phyloP scores from a whole-genome alignment of 768 basidiomycete species.

The Porphyrellus cyaneotinctus region DNA sequence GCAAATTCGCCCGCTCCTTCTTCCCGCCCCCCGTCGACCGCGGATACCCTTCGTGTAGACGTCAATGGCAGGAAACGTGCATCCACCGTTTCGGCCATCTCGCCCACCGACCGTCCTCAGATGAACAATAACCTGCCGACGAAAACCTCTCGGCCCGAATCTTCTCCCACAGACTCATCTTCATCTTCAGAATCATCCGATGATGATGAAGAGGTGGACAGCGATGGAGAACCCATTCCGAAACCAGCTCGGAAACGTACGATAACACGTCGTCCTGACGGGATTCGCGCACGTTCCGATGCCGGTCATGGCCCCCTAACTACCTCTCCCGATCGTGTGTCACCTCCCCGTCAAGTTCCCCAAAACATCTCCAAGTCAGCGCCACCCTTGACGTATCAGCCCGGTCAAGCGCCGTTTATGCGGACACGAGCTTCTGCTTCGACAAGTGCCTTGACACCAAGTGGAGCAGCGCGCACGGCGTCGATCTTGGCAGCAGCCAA shows the following conservation, averaged over 20 bases:
- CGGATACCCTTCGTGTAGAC: slow-evolving; percentile 31
- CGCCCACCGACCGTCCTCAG: slow-evolving; percentile 13
- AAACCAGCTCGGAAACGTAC: slow-evolving; percentile 35
- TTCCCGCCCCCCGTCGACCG: slow-evolving; percentile 38
- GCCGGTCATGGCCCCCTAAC: slow-evolving; percentile 11
- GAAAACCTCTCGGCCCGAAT: slow-evolving; percentile 9
- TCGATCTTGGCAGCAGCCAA: slow-evolving; percentile 36
- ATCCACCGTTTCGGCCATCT: slow-evolving; percentile 27
- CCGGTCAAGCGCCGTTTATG: slow-evolving; percentile 3
- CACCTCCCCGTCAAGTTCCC: slow-evolving; percentile 5
- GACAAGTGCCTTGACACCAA: slow-evolving; percentile 53
- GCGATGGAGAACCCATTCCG: slow-evolving; percentile 31
- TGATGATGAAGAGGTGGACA: slow-evolving; percentile 35
- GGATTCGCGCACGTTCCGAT: slow-evolving; percentile 15
- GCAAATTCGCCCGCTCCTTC: slow-evolving; percentile 59
- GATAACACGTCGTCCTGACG: slow-evolving; percentile 24
- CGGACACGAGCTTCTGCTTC: slow-evolving; percentile 54
- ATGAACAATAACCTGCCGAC: slow-evolving; percentile 8
- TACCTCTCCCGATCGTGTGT: not conserved
- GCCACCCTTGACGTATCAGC: slow-evolving; percentile 28
- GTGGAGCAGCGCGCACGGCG: slow-evolving; percentile 48
- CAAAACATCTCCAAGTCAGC: slow-evolving; percentile 14
- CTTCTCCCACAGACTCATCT: slow-evolving; percentile 22
- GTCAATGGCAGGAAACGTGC: slow-evolving; percentile 24
- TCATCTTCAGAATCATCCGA: slow-evolving; percentile 35